phyloP scores from a whole-genome alignment of 2,329 filamentous ascomycete genomes.

The Colletotrichum costaricense region DNA sequence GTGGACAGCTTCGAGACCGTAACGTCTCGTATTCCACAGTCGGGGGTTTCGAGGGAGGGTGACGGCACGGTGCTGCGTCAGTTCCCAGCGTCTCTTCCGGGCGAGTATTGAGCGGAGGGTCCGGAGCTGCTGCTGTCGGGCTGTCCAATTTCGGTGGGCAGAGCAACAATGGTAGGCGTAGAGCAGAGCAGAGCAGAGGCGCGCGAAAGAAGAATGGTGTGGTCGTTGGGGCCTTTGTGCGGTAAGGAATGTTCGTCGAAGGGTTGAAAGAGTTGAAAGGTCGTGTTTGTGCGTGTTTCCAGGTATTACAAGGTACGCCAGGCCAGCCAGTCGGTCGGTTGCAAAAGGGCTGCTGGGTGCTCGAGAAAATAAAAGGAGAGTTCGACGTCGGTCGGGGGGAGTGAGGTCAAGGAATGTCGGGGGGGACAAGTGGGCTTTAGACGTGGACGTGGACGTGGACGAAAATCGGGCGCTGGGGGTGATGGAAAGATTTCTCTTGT shows the following conservation, averaged over 20 bases:
- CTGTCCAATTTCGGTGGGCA: constrained; percentile 17
- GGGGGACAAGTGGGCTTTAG: constrained; percentile 32
- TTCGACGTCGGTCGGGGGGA: constrained; percentile 32
- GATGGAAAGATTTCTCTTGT: constrained; percentile 34
- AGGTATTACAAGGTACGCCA: constrained; percentile 38
- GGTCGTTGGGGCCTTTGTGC: not conserved
- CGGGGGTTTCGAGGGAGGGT: not conserved
- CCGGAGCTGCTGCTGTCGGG: constrained; percentile 1
- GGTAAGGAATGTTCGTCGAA: constrained; percentile 35
- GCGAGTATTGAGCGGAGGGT: constrained; percentile 7
- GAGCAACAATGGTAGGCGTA: constrained; percentile 9
- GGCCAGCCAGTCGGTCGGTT: constrained; percentile 26
- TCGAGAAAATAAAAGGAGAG: constrained; percentile 34
- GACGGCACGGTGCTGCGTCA: constrained; percentile 12
- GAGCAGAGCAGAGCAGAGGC: constrained; percentile 14
- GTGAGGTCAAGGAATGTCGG: constrained; percentile 39
- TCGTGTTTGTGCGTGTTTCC: constrained; percentile 24
- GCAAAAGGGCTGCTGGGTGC: constrained; percentile 25
- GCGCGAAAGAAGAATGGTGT: constrained; percentile 21
- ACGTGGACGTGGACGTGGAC: constrained; percentile 13
- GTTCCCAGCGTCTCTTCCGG: constrained; percentile 5
- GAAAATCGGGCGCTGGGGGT: constrained; percentile 23
- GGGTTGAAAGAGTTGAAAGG: constrained; percentile 17
- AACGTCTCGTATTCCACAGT: constrained; percentile 27
- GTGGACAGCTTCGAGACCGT: constrained; percentile 19